Conservation (phyloP, 345 rosid genomes). For the Eucalyptus melliodora region DNA sequence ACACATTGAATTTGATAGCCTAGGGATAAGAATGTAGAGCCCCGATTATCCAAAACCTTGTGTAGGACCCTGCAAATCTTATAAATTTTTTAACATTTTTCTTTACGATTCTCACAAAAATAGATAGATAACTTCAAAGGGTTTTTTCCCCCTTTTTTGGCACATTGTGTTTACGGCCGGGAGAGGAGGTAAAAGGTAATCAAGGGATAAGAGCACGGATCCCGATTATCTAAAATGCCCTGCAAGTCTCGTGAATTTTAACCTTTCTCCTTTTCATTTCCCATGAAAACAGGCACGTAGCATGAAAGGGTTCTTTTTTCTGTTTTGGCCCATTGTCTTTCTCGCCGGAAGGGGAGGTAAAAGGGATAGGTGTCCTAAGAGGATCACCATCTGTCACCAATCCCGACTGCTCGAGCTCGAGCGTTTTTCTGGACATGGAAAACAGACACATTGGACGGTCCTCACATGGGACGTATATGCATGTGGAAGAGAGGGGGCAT, state of each 20-base stretch:
- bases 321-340: not conserved
- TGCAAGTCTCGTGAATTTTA: not conserved
- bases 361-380: not conserved
- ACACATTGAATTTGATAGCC: not conserved
- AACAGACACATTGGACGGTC: not conserved
- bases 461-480: not conserved
- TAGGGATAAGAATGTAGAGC: not conserved
- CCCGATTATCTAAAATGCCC: not conserved
- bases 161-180: no score
- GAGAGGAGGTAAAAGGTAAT: no score
- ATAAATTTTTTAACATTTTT: no score
- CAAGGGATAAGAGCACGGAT: not conserved
- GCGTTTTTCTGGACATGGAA: not conserved
- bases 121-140: no score
- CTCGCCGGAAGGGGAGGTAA: not conserved
- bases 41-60: no score
- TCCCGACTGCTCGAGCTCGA: not conserved
- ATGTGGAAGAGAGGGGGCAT: not conserved
- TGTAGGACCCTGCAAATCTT: no score
- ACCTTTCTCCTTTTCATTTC: not conserved
- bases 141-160: no score
- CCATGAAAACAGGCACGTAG: not conserved
- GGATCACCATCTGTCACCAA: not conserved
- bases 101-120: rapidly evolving
- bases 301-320: not conserved